Conservation (phyloP, 768 basidiomycete genomes). For the Mycena pura region DNA sequence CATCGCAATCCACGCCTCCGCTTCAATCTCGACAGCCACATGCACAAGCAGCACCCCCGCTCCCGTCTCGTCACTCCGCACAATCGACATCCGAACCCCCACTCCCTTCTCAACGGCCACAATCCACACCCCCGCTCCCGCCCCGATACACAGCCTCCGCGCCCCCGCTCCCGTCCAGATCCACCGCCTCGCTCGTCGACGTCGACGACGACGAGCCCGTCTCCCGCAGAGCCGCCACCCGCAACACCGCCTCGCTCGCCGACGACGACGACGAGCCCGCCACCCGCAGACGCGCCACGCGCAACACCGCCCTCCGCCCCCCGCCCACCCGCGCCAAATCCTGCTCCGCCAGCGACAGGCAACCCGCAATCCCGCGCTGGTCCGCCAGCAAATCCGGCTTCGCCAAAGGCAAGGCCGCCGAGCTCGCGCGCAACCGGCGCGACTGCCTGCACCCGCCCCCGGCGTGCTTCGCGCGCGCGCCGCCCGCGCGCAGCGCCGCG, state of each 20-base stretch:
- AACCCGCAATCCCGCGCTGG: slow-evolving; percentile 5
- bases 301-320: slow-evolving; percentile 18
- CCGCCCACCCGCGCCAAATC: slow-evolving; percentile 19
- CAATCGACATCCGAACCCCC: slow-evolving; percentile 10
- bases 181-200: slow-evolving; percentile 12
- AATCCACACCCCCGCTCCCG: slow-evolving; percentile 16
- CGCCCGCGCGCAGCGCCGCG: background rate
- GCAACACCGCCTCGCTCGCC: slow-evolving; percentile 8
- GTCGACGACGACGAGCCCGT: slow-evolving; percentile 13
- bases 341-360: slow-evolving; percentile 11
- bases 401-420: slow-evolving; percentile 21
- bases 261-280: slow-evolving; percentile 8
- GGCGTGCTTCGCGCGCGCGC: slow-evolving; percentile 12
- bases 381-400: slow-evolving; percentile 20
- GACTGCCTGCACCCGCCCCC: slow-evolving; percentile 21
- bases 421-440: slow-evolving; percentile 17
- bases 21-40: slow-evolving; percentile 13
- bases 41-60: slow-evolving; percentile 12
- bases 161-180: slow-evolving; percentile 18
- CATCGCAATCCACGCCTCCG: slow-evolving; percentile 11
- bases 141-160: slow-evolving; percentile 9
- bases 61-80: slow-evolving; percentile 14
- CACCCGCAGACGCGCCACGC: slow-evolving; percentile 6
- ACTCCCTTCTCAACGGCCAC: slow-evolving; percentile 11
- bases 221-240: slow-evolving; percentile 12